Evolutionary conservation across 352 stramenopile genomes (phyloP).

Genomic region (Phytophthora uliginosa): DNA sequence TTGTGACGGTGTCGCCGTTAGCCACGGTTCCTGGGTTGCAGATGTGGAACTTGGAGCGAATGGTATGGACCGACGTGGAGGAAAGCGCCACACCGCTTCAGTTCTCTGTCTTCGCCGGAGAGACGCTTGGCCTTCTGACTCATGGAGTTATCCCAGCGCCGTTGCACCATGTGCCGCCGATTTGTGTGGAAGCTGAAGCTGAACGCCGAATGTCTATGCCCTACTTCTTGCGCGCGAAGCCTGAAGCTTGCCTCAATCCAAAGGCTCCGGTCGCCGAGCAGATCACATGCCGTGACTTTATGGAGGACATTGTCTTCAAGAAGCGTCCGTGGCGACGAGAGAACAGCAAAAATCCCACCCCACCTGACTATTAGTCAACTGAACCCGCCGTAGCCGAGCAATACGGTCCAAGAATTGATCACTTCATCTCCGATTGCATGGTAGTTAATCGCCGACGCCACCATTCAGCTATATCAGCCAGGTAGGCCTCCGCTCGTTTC

Average conservation of each 20-base stretch:
- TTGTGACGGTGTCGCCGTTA: conserved; percentile 83
- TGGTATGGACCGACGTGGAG: conserved; percentile 85
- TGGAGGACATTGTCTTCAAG: conserved; percentile 86
- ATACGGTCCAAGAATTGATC: background rate
- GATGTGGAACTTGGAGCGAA: conserved; percentile 91
- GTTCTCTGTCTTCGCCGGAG: conserved; percentile 86
- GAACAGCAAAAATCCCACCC: conserved; percentile 40
- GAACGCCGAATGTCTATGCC: conserved; percentile 90
- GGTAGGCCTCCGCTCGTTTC: conserved; percentile 29
- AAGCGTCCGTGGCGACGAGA: conserved; percentile 81
- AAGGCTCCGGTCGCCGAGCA: conserved; percentile 41
- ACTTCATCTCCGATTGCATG: background rate
- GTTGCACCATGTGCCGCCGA: conserved; percentile 82
- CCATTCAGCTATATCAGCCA: conserved; percentile 65
- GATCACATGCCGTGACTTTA: conserved; percentile 84
- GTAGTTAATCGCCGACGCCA: conserved; percentile 43
- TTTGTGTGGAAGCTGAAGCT: conserved; percentile 63
- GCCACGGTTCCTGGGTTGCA: conserved; percentile 81
- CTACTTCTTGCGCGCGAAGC: conserved; percentile 77
- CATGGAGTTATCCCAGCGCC: conserved; percentile 79
- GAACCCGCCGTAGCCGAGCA: background rate
- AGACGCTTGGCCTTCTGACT: conserved; percentile 80
- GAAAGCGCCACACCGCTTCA: conserved; percentile 62
- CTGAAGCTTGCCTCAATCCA: conserved; percentile 70
- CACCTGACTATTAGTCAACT: conserved; percentile 58